Base-by-base conservation (phyloP, 164 flowering plant genomes). In the Dillenia turbinata region DNA sequence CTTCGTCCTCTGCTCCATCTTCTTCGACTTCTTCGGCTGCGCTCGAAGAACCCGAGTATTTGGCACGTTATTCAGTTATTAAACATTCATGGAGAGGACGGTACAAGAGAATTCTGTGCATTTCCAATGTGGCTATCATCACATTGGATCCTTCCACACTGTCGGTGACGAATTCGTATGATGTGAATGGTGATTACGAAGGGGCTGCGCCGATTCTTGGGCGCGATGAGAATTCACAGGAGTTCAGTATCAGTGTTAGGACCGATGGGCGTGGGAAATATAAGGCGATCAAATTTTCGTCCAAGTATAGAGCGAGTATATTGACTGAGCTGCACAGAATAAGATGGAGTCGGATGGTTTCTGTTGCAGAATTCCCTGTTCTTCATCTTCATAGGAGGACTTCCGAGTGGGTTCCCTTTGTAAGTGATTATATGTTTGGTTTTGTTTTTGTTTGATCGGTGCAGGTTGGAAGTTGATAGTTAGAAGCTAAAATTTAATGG, bases 11-110 rank as follows among this genome's bases (percentile, higher is more conserved):
- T 1, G 47, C 44, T 43, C 70, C 57, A 9, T 44, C 79, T n/a
- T 68, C 71, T 13, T 54, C 83, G 9, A 47, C 71, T 12, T 62
- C 80, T 33, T 71, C 49, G 15, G 71, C 83, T 0, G 66, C 22
- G 22, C 22, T 56, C 1, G 99, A 95, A 49, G 99, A 95, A 74
- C 92, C 89, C 2, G 99, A 95, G 88, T 95, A 95, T 71, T 61
- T 88, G 58, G 94, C 92, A 0, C 71, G 99, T 12, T 92, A 95
- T 73, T 10, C 78, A 60, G 96, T 90, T 16, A 75, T 95, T 43
- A 95, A 95, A 72, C 99, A 95, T 75, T 95, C 99, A 1, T 95
- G 99, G 99, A 87, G 99, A 0, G 99, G 99, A 43, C 83, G 96
- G 16, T 95, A 95, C 78, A 95, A 92, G 77, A 71, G 99, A 47